These are phyloP conservation scores for Amanita rubescens DNA, from an alignment of 768 basidiomycete genomes.

Conservation along the genomic window DNA sequence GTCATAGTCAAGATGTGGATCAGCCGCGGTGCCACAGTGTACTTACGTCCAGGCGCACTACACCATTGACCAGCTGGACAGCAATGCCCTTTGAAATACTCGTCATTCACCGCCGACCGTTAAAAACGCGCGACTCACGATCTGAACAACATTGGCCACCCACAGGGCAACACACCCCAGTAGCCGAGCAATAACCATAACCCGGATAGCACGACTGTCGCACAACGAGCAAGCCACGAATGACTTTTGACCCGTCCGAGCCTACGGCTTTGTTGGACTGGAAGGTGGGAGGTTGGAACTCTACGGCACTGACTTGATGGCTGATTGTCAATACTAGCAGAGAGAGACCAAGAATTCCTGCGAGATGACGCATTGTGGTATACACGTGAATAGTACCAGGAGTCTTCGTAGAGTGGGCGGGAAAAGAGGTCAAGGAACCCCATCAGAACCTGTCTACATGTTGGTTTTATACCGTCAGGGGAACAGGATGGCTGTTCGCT, in stretches of 20 bases:
- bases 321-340: background rate
- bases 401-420: too few species aligned
- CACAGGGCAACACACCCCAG: background rate
- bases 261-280: background rate
- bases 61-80: background rate
- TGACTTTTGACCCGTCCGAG: background rate
- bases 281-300: background rate
- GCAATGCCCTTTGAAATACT: background rate
- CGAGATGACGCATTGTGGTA: background rate
- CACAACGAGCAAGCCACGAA: background rate
- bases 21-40: too few species aligned
- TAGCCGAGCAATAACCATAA: background rate
- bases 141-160: slow-evolving; percentile 2
- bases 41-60: background rate
- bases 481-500: too few species aligned
- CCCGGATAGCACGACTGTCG: background rate
- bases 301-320: background rate
- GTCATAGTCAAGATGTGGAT: background rate
- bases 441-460: too few species aligned
- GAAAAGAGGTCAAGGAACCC: too few species aligned
- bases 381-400: too few species aligned
- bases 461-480: background rate
- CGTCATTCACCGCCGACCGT: background rate
- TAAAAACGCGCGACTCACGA: background rate
- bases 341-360: background rate